These are phyloP conservation scores for Eruca vesicaria DNA, from an alignment of 441 rosid genomes.

Conservation along the genomic window DNA sequence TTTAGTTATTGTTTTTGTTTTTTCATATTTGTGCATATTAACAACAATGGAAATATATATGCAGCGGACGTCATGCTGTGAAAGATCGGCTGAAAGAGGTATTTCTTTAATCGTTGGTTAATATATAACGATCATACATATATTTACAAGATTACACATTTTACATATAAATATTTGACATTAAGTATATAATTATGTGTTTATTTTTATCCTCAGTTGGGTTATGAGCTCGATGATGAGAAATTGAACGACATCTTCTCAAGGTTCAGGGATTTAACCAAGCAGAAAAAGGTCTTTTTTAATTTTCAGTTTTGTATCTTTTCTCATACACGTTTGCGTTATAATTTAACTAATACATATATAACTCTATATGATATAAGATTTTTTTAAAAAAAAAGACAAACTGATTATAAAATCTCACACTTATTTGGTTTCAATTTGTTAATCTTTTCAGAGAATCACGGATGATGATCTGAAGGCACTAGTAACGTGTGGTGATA, in stretches of 20 bases:
- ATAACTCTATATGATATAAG: background rate
- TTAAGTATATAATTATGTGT: background rate
- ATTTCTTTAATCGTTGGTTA: background rate
- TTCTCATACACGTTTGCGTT: background rate
- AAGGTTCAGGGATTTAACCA: slow-evolving; percentile 22
- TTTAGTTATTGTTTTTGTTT: background rate
- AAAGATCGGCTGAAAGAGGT: slow-evolving; percentile 30
- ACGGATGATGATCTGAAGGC: slow-evolving; percentile 25
- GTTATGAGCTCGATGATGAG: slow-evolving; percentile 23
- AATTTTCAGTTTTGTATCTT: background rate
- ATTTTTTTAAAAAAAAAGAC: background rate
- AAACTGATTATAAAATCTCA: background rate
- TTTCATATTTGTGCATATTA: background rate
- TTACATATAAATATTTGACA: background rate
- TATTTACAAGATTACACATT: background rate
- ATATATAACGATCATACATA: background rate
- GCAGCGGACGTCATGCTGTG: slow-evolving; percentile 31
- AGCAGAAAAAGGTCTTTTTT: slow-evolving; percentile 23
- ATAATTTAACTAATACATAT: background rate
- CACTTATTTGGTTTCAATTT: background rate
- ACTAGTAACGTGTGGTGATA: background rate
- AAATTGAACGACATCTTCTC: slow-evolving; percentile 24
- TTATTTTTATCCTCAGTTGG: slow-evolving; percentile 12
- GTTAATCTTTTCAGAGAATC: slow-evolving; percentile 18
- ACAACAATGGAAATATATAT: background rate